These are phyloP conservation scores for Erythrobasidium yunnanense DNA, from an alignment of 768 basidiomycete genomes.

Conservation along the genomic window DNA sequence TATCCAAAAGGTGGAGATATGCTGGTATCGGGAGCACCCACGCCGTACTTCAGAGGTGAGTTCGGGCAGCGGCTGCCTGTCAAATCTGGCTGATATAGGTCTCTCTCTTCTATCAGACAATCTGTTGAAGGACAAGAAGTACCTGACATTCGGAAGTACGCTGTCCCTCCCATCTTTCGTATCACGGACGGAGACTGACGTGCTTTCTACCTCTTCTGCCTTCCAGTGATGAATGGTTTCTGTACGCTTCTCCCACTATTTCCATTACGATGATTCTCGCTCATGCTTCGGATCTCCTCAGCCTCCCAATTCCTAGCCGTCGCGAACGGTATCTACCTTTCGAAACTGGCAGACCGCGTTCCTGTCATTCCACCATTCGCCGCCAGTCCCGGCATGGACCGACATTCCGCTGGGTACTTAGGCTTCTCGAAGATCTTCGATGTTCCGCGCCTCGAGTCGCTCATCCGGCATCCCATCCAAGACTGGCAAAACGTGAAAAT, in stretches of 20 bases:
- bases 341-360: slow-evolving; percentile 49
- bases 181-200: too few relatives aligned
- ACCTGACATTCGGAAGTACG: slow-evolving; percentile 24
- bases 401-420: slow-evolving; percentile 46
- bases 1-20: background rate
- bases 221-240: slow-evolving; percentile 24
- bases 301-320: slow-evolving; percentile 21
- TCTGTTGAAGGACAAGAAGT: slow-evolving; percentile 20
- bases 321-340: slow-evolving; percentile 48
- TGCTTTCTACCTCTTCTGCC: background rate
- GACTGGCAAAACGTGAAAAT: slow-evolving; percentile 59
- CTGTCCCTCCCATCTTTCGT: too few relatives aligned
- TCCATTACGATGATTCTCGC: background rate
- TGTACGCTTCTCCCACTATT: background rate
- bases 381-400: slow-evolving; percentile 48
- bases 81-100: too few relatives aligned
- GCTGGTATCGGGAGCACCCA: background rate
- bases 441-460: slow-evolving; percentile 48
- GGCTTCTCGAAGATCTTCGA: slow-evolving; percentile 57
- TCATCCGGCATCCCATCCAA: slow-evolving; percentile 48
- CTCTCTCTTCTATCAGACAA: slow-evolving; percentile 11
- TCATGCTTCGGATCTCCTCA: background rate
- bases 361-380: slow-evolving; percentile 54
- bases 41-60: background rate
- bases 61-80: too few relatives aligned